Evolutionary conservation across 1,284 basidiomycete genomes (phyloP).

Genomic region (Cyathus olla): DNA sequence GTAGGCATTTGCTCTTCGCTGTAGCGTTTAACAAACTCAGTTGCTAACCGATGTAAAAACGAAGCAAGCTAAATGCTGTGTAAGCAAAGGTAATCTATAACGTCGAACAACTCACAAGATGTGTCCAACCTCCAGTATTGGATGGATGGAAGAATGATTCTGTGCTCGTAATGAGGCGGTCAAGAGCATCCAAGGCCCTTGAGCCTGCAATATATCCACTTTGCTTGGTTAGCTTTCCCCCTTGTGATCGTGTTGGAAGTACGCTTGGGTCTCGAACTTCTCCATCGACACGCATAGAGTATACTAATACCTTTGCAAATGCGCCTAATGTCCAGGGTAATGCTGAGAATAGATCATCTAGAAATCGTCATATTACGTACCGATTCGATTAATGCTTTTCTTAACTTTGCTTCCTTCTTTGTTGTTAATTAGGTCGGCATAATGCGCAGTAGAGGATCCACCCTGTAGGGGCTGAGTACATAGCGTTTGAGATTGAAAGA

Average conservation of each 20-base stretch:
- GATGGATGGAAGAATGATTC: conserved; percentile 96
- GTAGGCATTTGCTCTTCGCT: conserved; percentile 84
- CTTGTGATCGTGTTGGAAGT: conserved; percentile 41
- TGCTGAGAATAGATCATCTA: conserved; percentile 6
- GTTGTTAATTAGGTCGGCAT: conserved; percentile 77
- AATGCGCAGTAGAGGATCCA: conserved; percentile 69
- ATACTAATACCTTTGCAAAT: conserved; percentile 90
- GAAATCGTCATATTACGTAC: conserved; percentile 52
- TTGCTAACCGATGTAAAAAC: conserved; percentile 84
- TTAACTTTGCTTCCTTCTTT: conserved; percentile 79
- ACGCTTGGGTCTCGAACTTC: conserved; percentile 58
- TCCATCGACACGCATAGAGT: conserved; percentile 92
- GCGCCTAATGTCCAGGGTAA: conserved; percentile 59
- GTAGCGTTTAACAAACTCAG: conserved; percentile 87
- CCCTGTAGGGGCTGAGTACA: conserved; percentile 52
- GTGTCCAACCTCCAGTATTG: conserved; percentile 80
- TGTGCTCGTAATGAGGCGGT: conserved; percentile 91
- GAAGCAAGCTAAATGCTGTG: conserved; percentile 64
- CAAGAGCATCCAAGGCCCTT: conserved; percentile 90
- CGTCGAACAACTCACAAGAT: conserved; percentile 53
- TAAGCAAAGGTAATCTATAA: neutral
- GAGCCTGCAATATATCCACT: conserved; percentile 86
- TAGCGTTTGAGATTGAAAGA: neutral
- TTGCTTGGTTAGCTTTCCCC: conserved; percentile 37
- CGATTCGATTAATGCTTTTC: conserved; percentile 78